Evolutionary conservation across 2,329 filamentous ascomycete species (phyloP).

Genomic region (Septoria petroselini): DNA sequence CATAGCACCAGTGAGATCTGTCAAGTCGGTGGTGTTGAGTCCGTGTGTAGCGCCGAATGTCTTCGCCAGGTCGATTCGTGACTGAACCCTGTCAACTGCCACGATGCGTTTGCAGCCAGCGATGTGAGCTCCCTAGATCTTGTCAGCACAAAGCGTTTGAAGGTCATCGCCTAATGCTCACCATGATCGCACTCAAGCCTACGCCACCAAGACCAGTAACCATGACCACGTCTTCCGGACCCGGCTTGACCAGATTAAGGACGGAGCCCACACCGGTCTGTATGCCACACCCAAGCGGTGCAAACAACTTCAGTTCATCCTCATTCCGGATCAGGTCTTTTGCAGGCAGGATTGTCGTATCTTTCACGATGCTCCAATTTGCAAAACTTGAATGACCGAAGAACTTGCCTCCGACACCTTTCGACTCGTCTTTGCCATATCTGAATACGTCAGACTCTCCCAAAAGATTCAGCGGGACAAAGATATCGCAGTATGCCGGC

Average conservation of each 20-base stretch:
- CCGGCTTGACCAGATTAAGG: conserved; percentile 28
- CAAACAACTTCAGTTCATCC: conserved; percentile 30
- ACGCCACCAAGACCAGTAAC: conserved; percentile 31
- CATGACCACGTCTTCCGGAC: conserved; percentile 25
- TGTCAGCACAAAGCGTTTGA: background rate
- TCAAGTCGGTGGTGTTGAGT: conserved; percentile 37
- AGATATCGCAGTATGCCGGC: conserved; percentile 28
- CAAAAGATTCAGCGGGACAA: conserved; percentile 24
- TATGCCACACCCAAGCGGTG: conserved; percentile 31
- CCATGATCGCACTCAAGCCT: conserved; percentile 41
- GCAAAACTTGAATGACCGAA: conserved; percentile 32
- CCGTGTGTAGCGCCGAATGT: conserved; percentile 42
- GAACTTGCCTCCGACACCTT: conserved; percentile 28
- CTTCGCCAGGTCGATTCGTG: conserved; percentile 39
- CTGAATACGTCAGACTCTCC: conserved; percentile 25
- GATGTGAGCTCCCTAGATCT: conserved; percentile 25
- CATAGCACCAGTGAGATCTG: conserved; percentile 35
- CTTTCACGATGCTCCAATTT: conserved; percentile 27
- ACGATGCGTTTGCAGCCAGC: conserved; percentile 39
- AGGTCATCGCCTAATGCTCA: background rate
- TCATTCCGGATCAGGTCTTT: conserved; percentile 25
- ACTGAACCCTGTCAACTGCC: conserved; percentile 38
- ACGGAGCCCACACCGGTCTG: conserved; percentile 32
- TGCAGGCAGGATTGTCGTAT: conserved; percentile 25
- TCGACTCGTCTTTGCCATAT: conserved; percentile 12